A percentile compares a stretch with the other conserved stretches of the same genome.
Evolutionary conservation across 306 rosid genomes (phyloP).

Genomic region (Biancaea sappan): DNA sequence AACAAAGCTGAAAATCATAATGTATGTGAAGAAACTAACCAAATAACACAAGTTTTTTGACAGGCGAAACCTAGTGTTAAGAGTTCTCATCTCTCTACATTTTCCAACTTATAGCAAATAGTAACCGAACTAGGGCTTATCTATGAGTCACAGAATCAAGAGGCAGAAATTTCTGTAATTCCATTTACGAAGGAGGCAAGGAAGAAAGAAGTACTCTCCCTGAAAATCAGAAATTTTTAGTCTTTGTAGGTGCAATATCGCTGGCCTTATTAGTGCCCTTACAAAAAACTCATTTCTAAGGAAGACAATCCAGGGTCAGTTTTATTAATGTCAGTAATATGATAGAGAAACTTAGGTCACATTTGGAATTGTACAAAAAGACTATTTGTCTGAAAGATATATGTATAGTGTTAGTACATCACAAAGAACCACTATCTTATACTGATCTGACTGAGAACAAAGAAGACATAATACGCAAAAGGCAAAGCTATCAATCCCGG

Average conservation of each 20-base stretch:
- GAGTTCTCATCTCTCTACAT: background rate
- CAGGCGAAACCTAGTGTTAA: background rate
- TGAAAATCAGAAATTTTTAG: background rate
- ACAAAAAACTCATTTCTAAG: background rate
- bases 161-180: background rate
- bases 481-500: background rate
- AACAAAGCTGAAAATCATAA: constrained; percentile 2
- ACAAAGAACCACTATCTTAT: background rate
- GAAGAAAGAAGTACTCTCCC: background rate
- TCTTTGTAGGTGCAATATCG: background rate
- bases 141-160: background rate
- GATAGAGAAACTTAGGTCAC: background rate
- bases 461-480: background rate
- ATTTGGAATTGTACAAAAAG: background rate
- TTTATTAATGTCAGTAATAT: background rate
- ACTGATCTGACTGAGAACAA: background rate
- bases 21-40: constrained; percentile 11
- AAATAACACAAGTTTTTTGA: constrained; percentile 12
- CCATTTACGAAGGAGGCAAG: background rate
- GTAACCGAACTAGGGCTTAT: background rate
- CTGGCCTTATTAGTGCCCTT: background rate
- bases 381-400: background rate
- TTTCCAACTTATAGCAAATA: background rate
- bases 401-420: no score
- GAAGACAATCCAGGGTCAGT: background rate